Base-by-base conservation (phyloP, 306 rosid genomes). In the Sechiopsis laciniata region DNA sequence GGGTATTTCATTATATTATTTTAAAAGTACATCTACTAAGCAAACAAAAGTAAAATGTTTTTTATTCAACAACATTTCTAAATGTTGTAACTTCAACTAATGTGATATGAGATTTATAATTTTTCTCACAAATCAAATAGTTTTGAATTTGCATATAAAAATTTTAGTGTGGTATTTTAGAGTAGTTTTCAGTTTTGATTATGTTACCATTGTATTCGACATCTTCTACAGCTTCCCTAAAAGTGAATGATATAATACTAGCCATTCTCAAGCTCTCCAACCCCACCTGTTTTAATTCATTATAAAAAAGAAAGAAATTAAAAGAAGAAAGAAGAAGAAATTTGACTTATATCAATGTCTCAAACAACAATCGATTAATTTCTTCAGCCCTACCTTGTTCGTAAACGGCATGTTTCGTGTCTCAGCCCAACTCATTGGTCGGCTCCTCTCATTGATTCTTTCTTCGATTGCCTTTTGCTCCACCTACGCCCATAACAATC, bases 201-300 rank as follows among this genome's bases (percentile, higher is more conserved):
- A 29, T 68, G 80, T 80, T 83, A 89, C 98, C 98, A 71, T 90
- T 90, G 71, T 89, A 94, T 69, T 90, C 94, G 55, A 94, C 98
- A 77, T 94, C 98, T 71, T 82, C 82, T 56, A 90, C 91, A 54
- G 98, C 98, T 81, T 94, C 98, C 74, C 98, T 86, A 80, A 88
- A 94, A 50, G 87, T 81, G 82, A 90, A 94, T 45, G 98, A 90
- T 78, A 94, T 94, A 56, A 94, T 81, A 83, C 94, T 94, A 46
- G 97, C 88, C 90, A 94, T 79, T 85, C 98, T 88, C 85, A 94
- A 85, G 76, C 89, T 90, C 80, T 94, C 98, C 14, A 94, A 60
- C 8, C 86, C 88, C 46, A 94, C 97, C 97, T 92, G 2, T 19
- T 40, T 45, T 0, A 9, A 17, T 55, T 2, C 29, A 26, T 26